A percentile compares a stretch with the other conserved stretches of the same genome.
phyloP scores from a whole-genome alignment of 805 yeast genomes.

The Myxozyma melibiosi region DNA sequence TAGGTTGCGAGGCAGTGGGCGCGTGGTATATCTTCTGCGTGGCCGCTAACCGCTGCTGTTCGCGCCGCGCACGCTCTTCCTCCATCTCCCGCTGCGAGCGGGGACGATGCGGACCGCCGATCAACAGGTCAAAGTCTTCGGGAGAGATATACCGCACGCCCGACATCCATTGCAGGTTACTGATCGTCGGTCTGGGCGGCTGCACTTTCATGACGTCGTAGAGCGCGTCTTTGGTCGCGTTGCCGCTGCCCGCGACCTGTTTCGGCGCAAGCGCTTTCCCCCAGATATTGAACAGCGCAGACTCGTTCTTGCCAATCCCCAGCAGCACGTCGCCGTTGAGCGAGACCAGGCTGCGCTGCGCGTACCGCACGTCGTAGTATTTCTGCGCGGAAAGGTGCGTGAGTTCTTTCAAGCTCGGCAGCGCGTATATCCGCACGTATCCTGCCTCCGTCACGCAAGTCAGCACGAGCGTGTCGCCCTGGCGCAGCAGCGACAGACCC shows the following conservation, averaged over 20 bases:
- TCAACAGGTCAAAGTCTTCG: slow-evolving; percentile 61
- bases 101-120: slow-evolving; percentile 77
- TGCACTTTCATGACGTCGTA: slow-evolving; percentile 68
- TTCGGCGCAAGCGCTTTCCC: slow-evolving; percentile 44
- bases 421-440: slow-evolving; percentile 45
- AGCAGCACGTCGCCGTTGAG: slow-evolving; percentile 50
- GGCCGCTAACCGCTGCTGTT: slow-evolving; percentile 34
- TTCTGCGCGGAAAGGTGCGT: slow-evolving; percentile 33
- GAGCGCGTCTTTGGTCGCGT: slow-evolving; percentile 52
- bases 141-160: slow-evolving; percentile 67
- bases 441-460: slow-evolving; percentile 53
- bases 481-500: slow-evolving; percentile 55
- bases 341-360: slow-evolving; percentile 42
- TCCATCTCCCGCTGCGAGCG: slow-evolving; percentile 49
- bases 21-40: slow-evolving; percentile 9
- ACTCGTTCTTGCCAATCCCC: slow-evolving; percentile 58
- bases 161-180: slow-evolving; percentile 82
- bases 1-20: slow-evolving; percentile 3
- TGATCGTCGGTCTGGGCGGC: slow-evolving; percentile 78
- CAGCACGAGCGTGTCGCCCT: slow-evolving; percentile 51
- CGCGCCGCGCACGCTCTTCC: slow-evolving; percentile 36
- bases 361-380: slow-evolving; percentile 24
- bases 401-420: slow-evolving; percentile 32
- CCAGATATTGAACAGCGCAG: slow-evolving; percentile 54
- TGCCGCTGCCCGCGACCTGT: slow-evolving; percentile 28